phyloP scores from a whole-genome alignment of 108 stramenopile species.

The Parietichytrium sp. region DNA sequence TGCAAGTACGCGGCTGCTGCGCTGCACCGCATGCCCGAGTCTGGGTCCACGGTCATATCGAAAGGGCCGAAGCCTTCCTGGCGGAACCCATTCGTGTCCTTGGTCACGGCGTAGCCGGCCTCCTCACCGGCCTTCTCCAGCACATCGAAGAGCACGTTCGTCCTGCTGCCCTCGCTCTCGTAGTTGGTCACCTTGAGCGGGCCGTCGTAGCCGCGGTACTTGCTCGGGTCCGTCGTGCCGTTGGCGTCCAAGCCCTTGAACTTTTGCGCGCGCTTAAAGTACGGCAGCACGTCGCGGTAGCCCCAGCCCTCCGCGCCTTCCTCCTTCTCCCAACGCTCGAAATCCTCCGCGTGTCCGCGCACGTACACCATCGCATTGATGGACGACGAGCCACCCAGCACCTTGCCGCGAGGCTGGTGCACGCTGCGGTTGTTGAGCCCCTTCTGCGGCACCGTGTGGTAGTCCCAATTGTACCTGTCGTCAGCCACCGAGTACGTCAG shows the following conservation, averaged over 20 bases:
- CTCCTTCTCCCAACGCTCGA: slow-evolving; percentile 52
- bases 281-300: slow-evolving; percentile 51
- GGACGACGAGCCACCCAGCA: slow-evolving; percentile 55
- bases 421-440: slow-evolving; percentile 43
- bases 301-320: slow-evolving; percentile 50
- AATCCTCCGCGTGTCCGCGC: slow-evolving; percentile 57
- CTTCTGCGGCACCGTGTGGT: slow-evolving; percentile 36
- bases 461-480: slow-evolving; percentile 37
- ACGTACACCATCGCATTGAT: slow-evolving; percentile 60
- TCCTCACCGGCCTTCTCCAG: slow-evolving; percentile 51
- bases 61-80: slow-evolving; percentile 51
- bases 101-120: slow-evolving; percentile 50
- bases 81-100: slow-evolving; percentile 50
- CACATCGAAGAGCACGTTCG: slow-evolving; percentile 47
- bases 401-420: slow-evolving; percentile 57
- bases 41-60: slow-evolving; percentile 34
- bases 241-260: not conserved
- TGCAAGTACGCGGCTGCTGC: slow-evolving; percentile 31
- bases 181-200: slow-evolving; percentile 52
- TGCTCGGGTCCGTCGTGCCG: not conserved
- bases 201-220: slow-evolving; percentile 39
- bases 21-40: slow-evolving; percentile 19
- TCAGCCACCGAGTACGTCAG: slow-evolving; percentile 37
- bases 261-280: slow-evolving; percentile 47
- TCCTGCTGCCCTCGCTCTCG: not conserved